Evolutionary conservation across 2,329 filamentous ascomycete species (phyloP), one percentile per base, ranked within the genome.

Genomic region (Chrysosphaeria jannelii): DNA sequence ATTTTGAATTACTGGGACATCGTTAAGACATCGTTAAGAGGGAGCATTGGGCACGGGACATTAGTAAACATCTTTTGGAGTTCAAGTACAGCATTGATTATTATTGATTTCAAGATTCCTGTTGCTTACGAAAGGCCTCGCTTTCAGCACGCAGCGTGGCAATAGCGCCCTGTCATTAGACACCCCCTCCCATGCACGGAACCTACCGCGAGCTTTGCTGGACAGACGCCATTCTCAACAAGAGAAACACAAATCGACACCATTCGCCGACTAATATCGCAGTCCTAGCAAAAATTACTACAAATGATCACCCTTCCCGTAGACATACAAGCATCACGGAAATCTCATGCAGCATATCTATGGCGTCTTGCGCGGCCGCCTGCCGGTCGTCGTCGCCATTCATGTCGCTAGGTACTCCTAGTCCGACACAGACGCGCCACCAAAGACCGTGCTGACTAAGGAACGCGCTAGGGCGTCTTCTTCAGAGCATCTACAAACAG

Each of bases 141-240:
- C n/a, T n/a, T n/a, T n/a, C n/a, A n/a, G n/a, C n/a, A n/a, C n/a
- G n/a, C n/a, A n/a, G n/a, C n/a, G n/a, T n/a, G n/a, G n/a, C n/a
- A n/a, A n/a, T n/a, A n/a, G n/a, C n/a, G n/a, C n/a, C n/a, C n/a
- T n/a, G n/a, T n/a, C n/a, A n/a, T n/a, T n/a, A n/a, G n/a, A n/a
- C n/a, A n/a, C 12, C 18, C 13, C 16, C 12, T 20, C 23, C 18
- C 18, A 10, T 24, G 13, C 17, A 19, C 17, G n/a, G 16, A 18
- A 14, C 75, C 39, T 56, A 93, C 85, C 13, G 81, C 79, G 15
- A 97, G 51, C 1, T 81, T 85, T 42, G 93, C 81, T 0, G 85
- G 85, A 39, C 90, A 90, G 14, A 93, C 76, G 9, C 85, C 85
- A 39, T 90, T 90, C 46, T 97, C 85, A 35, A 97, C 88, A 43